Evolutionary conservation across 257 asterid genomes (phyloP).

Genomic region (Fraxinus excelsior): DNA sequence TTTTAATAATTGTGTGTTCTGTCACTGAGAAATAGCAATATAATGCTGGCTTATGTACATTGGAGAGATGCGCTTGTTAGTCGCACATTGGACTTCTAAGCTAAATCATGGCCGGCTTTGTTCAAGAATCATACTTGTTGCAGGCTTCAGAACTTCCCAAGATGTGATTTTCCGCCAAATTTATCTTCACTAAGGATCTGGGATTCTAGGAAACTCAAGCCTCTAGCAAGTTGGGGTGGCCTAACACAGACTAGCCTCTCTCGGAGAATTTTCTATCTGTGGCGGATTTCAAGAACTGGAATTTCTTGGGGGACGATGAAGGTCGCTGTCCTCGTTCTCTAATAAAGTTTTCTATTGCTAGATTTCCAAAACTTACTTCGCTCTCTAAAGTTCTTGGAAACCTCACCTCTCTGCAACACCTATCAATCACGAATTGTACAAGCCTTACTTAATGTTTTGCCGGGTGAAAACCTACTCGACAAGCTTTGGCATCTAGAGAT

Average conservation of each 20-base stretch:
- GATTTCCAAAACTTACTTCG: conserved; percentile 56
- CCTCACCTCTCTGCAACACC: conserved; percentile 44
- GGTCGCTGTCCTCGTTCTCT: conserved; percentile 54
- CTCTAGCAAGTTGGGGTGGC: conserved; percentile 60
- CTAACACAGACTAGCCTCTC: conserved; percentile 54
- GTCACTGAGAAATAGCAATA: not conserved
- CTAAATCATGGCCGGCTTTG: no score
- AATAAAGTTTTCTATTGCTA: conserved; percentile 50
- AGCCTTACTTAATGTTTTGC: conserved; percentile 51
- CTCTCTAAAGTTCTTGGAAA: conserved; percentile 52
- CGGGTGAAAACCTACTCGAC: conserved; percentile 45
- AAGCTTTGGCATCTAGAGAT: conserved; percentile 69
- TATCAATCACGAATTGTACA: conserved; percentile 59
- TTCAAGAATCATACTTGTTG: conserved; percentile 38
- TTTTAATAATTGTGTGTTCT: no score
- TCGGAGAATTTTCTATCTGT: conserved; percentile 60
- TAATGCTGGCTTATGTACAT: no score
- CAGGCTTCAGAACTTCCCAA: conserved; percentile 57
- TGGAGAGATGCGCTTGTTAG: no score
- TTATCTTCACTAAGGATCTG: conserved; percentile 57
- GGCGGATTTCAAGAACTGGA: conserved; percentile 66
- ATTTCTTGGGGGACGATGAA: conserved; percentile 41
- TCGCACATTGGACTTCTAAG: no score
- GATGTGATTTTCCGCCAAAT: conserved; percentile 48
- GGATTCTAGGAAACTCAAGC: conserved; percentile 66